Evolutionary conservation across 1,284 basidiomycete species (phyloP), one percentile per base, ranked within the genome.

Genomic region (Sanguinoderma infundibulare): DNA sequence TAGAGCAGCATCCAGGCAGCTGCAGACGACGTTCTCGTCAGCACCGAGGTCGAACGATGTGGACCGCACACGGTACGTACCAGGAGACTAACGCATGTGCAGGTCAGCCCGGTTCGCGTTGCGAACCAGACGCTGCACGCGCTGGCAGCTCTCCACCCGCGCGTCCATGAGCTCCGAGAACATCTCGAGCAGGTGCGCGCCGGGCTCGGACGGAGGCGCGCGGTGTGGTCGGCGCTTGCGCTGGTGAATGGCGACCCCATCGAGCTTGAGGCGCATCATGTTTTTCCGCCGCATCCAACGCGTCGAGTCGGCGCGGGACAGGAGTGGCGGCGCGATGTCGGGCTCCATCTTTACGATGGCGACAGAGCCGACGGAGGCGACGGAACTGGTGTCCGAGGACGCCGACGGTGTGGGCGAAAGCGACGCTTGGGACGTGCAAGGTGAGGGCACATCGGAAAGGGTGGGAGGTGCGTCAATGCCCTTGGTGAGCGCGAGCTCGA

Each of bases 161-260:
- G 85, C 79, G 67, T 90, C 87, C 78, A 90, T 83, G 77, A 91
- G 85, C 65, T 83, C 81, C 59, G 86, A 86, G 70, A 89, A 90
- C 78, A 86, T 82, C 67, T 87, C 83, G 60, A 91, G 77, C 57
- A 91, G 81, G 53, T 81, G 82, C 32, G 87, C 77, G 44, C 77
- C 74, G 30, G 81, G 77, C 64, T 83, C 81, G 22, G 74, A 67
- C 74, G 72, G 67, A 71, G 80, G 70, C 28, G 73, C 68, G 56
- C 70, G 70, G 47, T 64, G 60, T 14, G 74, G 71, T 38, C 71
- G 74, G 17, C 72, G 69, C 51, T 69, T 69, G 51, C 71, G 65
- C 59, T 64, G 63, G 55, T 66, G 59, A n/a, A 75, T 66, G 39
- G 77, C 72, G 58, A 83, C 74, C 39, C 81, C 80, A 46, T 82